Percentiles rank a stretch among this genome's conserved stretches.
Conservation (phyloP, 2,329 filamentous ascomycete species). For the Huntiella omanensis region DNA sequence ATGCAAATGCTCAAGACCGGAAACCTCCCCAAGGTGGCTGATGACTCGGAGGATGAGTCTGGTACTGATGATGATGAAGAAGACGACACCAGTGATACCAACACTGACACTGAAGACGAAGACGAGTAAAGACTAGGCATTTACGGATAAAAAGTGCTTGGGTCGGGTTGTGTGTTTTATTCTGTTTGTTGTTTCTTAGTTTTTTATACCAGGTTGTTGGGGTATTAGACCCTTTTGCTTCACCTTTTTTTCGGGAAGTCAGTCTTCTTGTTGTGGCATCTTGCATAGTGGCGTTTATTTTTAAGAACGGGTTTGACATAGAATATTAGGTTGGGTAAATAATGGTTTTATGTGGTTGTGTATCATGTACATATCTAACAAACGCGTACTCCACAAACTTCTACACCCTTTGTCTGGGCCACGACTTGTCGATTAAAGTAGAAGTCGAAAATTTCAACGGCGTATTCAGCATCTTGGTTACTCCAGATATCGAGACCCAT, state of each 20-base stretch:
- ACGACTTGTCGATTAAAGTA: slow-evolving; percentile 48
- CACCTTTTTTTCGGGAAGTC: background rate
- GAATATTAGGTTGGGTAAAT: too few species aligned
- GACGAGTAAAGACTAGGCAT: slow-evolving; percentile 4
- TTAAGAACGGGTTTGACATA: background rate
- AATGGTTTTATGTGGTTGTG: too few species aligned
- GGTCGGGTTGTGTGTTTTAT: slow-evolving; percentile 12
- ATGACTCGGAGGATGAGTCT: slow-evolving; percentile 62
- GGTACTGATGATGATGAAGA: slow-evolving; percentile 55
- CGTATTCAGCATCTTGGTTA: slow-evolving; percentile 47
- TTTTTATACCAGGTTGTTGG: background rate
- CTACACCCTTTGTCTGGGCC: slow-evolving; percentile 49
- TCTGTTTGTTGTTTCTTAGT: background rate
- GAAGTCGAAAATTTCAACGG: slow-evolving; percentile 37
- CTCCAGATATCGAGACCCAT: slow-evolving; percentile 73
- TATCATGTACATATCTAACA: slow-evolving; percentile 24
- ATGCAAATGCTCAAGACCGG: slow-evolving; percentile 74
- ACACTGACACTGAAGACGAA: slow-evolving; percentile 49
- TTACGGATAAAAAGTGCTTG: slow-evolving; percentile 9
- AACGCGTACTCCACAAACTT: slow-evolving; percentile 55
- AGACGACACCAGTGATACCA: slow-evolving; percentile 47
- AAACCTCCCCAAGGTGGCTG: slow-evolving; percentile 23
- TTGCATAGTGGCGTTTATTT: background rate
- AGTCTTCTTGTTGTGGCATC: background rate
- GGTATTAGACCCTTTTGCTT: background rate